Evolutionary conservation across 805 yeast genomes (phyloP).

Genomic region (Yamadazyma endophytica): DNA sequence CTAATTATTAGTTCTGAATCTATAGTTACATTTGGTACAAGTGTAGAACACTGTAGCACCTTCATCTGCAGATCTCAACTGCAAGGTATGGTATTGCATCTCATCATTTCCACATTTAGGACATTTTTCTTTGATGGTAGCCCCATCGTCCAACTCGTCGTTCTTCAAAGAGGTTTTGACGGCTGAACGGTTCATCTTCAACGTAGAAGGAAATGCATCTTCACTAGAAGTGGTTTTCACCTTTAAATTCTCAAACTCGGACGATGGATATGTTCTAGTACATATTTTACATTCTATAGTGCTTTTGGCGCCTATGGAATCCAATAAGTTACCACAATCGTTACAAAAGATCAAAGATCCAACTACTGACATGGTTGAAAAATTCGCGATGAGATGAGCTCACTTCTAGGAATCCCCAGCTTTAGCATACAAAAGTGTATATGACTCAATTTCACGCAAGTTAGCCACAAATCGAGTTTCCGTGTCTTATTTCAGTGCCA

Average conservation of each 20-base stretch:
- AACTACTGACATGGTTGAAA: slow-evolving; percentile 81
- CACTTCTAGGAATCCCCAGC: too few relatives aligned
- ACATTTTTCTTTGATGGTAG: slow-evolving; percentile 94
- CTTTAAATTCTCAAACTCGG: slow-evolving; percentile 68
- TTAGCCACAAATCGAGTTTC: too few relatives aligned
- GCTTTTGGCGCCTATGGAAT: slow-evolving; percentile 50
- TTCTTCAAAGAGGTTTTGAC: slow-evolving; percentile 80
- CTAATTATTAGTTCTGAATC: slow-evolving; percentile 89
- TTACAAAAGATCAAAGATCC: slow-evolving; percentile 93
- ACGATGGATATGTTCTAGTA: slow-evolving; percentile 36
- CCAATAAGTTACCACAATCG: slow-evolving; percentile 87
- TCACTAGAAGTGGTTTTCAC: slow-evolving; percentile 86
- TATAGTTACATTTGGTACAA: slow-evolving; percentile 88
- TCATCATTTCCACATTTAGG: slow-evolving; percentile 98
- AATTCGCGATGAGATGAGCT: too few relatives aligned
- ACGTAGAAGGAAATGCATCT: slow-evolving; percentile 88
- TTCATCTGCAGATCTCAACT: slow-evolving; percentile 97
- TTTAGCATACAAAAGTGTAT: too few relatives aligned
- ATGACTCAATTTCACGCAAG: too few relatives aligned
- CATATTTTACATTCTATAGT: slow-evolving; percentile 57
- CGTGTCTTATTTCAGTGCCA: too few relatives aligned
- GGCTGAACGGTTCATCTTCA: slow-evolving; percentile 77
- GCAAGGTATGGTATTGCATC: slow-evolving; percentile 96
- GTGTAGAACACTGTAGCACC: slow-evolving; percentile 99
- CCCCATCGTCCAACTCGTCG: slow-evolving; percentile 88